These are phyloP conservation scores for Pseudonitzschia multistriata DNA, from an alignment of 108 stramenopile genomes.

Conservation along the genomic window DNA sequence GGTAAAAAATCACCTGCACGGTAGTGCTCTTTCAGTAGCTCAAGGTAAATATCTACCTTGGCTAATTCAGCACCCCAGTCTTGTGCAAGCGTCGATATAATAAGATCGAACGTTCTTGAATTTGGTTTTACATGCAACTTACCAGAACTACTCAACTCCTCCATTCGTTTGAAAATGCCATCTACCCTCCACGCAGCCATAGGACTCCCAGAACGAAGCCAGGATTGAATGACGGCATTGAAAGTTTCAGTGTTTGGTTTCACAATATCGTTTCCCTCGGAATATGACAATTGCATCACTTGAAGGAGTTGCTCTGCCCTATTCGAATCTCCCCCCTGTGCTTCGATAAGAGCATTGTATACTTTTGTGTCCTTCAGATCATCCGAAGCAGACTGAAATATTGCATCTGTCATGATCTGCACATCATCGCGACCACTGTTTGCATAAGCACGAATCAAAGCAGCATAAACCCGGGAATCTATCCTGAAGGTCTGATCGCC, in stretches of 20 bases:
- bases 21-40: slow-evolving; percentile 23
- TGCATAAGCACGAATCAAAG: slow-evolving; percentile 31
- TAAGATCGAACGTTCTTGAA: slow-evolving; percentile 28
- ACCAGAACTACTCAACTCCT: slow-evolving; percentile 19
- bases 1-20: slow-evolving; percentile 29
- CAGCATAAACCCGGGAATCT: slow-evolving; percentile 9
- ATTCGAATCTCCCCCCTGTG: slow-evolving; percentile 29
- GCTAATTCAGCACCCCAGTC: slow-evolving; percentile 25
- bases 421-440: slow-evolving; percentile 29
- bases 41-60: slow-evolving; percentile 23
- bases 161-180: slow-evolving; percentile 30
- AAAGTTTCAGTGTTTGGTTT: slow-evolving; percentile 33
- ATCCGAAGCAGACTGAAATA: slow-evolving; percentile 26
- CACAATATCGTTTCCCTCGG: slow-evolving; percentile 16
- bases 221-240: slow-evolving; percentile 28
- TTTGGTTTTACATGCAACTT: slow-evolving; percentile 32
- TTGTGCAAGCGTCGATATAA: slow-evolving; percentile 25
- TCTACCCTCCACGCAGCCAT: slow-evolving; percentile 39
- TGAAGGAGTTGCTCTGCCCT: slow-evolving; percentile 31
- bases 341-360: slow-evolving; percentile 35
- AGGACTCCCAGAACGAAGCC: slow-evolving; percentile 32
- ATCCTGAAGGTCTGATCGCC: slow-evolving; percentile 17
- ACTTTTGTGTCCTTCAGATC: slow-evolving; percentile 14
- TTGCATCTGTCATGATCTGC: slow-evolving; percentile 8
- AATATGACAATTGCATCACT: slow-evolving; percentile 24